A percentile compares a stretch with the other conserved stretches of the same genome.
These are phyloP conservation scores for Cordyceps farinosa DNA, from an alignment of 2,329 filamentous ascomycete genomes.

Conservation along the genomic window DNA sequence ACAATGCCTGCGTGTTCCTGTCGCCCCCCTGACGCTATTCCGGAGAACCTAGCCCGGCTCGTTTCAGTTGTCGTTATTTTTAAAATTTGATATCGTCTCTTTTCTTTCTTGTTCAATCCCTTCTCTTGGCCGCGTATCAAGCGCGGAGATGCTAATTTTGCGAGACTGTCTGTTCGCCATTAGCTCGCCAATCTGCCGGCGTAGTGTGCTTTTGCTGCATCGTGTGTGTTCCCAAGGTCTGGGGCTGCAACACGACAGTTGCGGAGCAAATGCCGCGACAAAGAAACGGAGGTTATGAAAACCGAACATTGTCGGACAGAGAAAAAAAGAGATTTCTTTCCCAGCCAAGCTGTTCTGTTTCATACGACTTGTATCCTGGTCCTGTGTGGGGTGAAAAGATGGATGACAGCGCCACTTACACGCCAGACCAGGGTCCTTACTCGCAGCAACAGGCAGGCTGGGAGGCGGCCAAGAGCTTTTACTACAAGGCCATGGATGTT, in stretches of 20 bases:
- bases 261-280: background rate
- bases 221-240: background rate
- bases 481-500: background rate
- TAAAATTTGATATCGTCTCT: too few species aligned
- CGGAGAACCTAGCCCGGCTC: background rate
- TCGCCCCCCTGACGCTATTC: background rate
- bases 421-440: slow-evolving; percentile 4
- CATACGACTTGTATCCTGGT: background rate
- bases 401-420: slow-evolving; percentile 14
- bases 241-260: background rate
- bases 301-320: too few species aligned
- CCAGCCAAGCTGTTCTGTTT: background rate
- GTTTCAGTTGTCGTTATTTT: background rate
- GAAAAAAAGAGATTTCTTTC: background rate
- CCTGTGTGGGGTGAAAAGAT: slow-evolving; percentile 2
- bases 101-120: too few species aligned
- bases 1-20: background rate
- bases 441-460: background rate
- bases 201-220: background rate
- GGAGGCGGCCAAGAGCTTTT: background rate
- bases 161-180: slow-evolving; percentile 4
- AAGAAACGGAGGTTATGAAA: too few species aligned
- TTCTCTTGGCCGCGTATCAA: background rate
- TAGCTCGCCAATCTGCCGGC: background rate
- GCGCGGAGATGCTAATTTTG: background rate